Base-by-base conservation (phyloP, 2,329 filamentous ascomycete genomes). In the Neophaeococcomyces mojaviensis region DNA sequence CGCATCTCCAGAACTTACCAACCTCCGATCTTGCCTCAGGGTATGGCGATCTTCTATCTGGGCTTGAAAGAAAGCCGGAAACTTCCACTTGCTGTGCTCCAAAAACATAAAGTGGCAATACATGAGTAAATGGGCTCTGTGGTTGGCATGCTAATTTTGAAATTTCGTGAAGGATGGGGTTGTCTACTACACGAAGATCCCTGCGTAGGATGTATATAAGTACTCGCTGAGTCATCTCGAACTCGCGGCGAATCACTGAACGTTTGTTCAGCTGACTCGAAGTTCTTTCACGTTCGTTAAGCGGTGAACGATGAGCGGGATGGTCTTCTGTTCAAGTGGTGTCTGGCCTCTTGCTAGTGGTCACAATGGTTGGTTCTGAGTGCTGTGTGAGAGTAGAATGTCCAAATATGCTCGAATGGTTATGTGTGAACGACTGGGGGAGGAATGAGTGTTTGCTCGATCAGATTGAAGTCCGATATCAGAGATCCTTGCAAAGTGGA, bases 161-260 rank as follows among this genome's bases (percentile, higher is more conserved):
- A 5, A 74, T 63, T 48, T 73, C 69, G 58, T 86, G 72, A 16
- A 90, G 73, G 34, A 88, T 72, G 0, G 84, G 84, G 58, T 89
- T 89, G 64, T 90, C 86, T 22, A 77, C 71, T 20, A 85, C 70
- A 49, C 86, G 81, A 16, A 88, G 70, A 60, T 90, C 86, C 54
- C 81, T 78, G 36, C 85, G 78, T 30, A 89, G 64, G 18, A 89
- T 62, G 59, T 88, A 88, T 46, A 90, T 70, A 42, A 88, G 67
- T 19, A 86, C 70, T 35, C 65, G 68, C 4, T 55, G 61, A 15
- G 64, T 16, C 41, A 44, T 44, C n/a, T 20, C 18, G 18, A 5
- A 9, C 20, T 12, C 12, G 35, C 35, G 5, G 20, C 10, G 10
- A 16, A 12, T 6, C 16, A 20, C n/a, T 20, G 16, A 37, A 16